Base-by-base conservation (phyloP, 768 basidiomycete genomes). In the Rhodotorula paludigena region DNA sequence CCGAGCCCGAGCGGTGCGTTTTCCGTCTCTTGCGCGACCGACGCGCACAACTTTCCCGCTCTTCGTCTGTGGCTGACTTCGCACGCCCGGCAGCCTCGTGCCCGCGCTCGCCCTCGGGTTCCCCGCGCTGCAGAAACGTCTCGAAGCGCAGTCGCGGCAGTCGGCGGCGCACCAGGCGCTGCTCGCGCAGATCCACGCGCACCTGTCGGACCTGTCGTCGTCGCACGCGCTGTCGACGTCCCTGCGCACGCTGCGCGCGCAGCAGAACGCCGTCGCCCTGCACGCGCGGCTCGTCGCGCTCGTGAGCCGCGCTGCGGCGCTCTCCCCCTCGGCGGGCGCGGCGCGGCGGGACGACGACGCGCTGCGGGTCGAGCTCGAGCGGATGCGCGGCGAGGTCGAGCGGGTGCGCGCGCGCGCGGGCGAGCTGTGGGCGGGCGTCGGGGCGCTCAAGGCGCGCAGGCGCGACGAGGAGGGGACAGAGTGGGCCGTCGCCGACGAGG, bases 401-500 rank as follows among this genome's bases (percentile, higher is more conserved):
- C 48, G 73, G 79, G 62, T 81, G 80, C 0, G 82, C 82, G 3
- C 82, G 80, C 18, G 88, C 75, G 76, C 89, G 74, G 89, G 88
- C 70, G 90, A 92, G 75, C 79, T 92, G 35, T 92, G 90, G 90
- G 89, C 89, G 23, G 80, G 89, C 21, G 83, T 92, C 15, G 89
- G 89, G 7, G 85, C 87, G 52, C 80, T 91, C 25, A 83, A 83
- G 85, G 85, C 51, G 14, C 82, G 84, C 35, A 79, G 82, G 72
- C 85, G 87, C 48, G 82, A 81, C 23, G 82, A 81, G 2, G 81
- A 82, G 68, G 78, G 75, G 20, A 81, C 82, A 14, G 87, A 86
- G 73, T 90, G 89, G 89, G 83, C 85, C 0, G 88, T 91, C n/a
- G 87, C 89, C 5, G 90, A 92, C 76, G 88, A 89, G 74, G 89